A percentile compares a stretch with the other conserved stretches of the same genome.
phyloP scores from a whole-genome alignment of 2,329 filamentous ascomycete species.

The Fusarium sp. region DNA sequence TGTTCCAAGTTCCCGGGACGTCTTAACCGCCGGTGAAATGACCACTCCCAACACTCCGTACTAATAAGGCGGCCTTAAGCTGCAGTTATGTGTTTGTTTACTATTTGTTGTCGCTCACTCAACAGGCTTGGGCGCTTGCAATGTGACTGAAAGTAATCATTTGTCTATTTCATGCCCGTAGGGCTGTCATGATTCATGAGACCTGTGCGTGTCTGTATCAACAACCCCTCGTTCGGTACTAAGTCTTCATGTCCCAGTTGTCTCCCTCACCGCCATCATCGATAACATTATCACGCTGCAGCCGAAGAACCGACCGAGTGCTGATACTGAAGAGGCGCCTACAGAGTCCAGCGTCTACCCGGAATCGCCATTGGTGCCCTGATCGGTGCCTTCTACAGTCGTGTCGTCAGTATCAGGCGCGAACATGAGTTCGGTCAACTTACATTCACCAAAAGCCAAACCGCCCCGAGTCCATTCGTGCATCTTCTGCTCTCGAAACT shows the following conservation, averaged over 20 bases:
- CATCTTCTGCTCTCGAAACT: constrained; percentile 83
- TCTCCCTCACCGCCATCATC: constrained; percentile 36
- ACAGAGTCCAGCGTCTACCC: constrained; percentile 1
- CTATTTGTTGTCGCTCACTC: not conserved
- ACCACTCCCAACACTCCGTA: constrained; percentile 2
- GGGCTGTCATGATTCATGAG: constrained; percentile 23
- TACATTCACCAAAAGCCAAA: constrained; percentile 59
- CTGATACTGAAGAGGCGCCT: constrained; percentile 37
- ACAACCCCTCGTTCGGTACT: constrained; percentile 17
- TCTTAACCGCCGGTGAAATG: constrained; percentile 17
- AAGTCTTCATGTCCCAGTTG: not conserved
- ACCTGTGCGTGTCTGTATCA: constrained; percentile 1
- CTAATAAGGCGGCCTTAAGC: constrained; percentile 1
- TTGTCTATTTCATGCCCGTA: constrained; percentile 36
- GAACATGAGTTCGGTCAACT: constrained; percentile 12
- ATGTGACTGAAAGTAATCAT: not conserved
- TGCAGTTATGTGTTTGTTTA: constrained; percentile 9
- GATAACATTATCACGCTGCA: constrained; percentile 17
- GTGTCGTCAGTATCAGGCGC: constrained; percentile 20
- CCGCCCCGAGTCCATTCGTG: constrained; percentile 66
- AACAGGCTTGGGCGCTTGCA: constrained; percentile 22
- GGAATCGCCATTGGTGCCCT: constrained; percentile 28
- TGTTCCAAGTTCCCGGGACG: constrained; percentile 8
- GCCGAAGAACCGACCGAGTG: constrained; percentile 19
- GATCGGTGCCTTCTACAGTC: constrained; percentile 43